Evolutionary conservation across 805 yeast genomes (phyloP).

Genomic region (Wickerhamomyces xylosicus): DNA sequence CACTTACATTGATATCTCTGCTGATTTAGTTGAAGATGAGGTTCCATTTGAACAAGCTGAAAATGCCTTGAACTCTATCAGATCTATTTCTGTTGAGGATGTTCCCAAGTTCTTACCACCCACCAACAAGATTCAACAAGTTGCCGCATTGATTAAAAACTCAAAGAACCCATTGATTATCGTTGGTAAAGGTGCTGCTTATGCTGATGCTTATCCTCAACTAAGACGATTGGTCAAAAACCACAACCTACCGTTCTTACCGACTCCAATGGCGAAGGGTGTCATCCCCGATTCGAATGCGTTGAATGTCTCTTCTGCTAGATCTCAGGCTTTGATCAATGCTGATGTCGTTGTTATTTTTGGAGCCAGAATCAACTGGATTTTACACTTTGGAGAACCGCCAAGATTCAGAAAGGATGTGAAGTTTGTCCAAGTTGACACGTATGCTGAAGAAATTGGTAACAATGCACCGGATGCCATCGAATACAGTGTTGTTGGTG

Average conservation of each 20-base stretch:
- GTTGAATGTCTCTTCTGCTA: constrained; percentile 49
- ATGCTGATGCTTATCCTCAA: constrained; percentile 28
- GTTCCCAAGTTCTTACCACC: constrained; percentile 28
- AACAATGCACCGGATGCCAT: constrained; percentile 26
- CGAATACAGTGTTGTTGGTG: constrained; percentile 43
- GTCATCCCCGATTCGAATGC: constrained; percentile 39
- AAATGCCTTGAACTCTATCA: constrained; percentile 1
- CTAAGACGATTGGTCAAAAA: constrained; percentile 30
- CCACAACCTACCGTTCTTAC: constrained; percentile 45
- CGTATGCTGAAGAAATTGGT: constrained; percentile 42
- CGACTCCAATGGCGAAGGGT: constrained; percentile 79
- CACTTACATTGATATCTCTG: constrained; percentile 57
- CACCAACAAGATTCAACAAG: constrained; percentile 22
- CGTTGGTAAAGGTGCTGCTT: constrained; percentile 59
- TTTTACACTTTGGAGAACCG: constrained; percentile 52
- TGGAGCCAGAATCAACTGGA: constrained; percentile 70
- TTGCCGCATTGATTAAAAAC: constrained; percentile 22
- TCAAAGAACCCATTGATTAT: constrained; percentile 43
- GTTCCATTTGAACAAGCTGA: background rate
- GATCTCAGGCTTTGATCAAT: constrained; percentile 44
- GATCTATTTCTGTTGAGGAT: constrained; percentile 1
- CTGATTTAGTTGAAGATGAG: constrained; percentile 34
- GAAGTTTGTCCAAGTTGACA: constrained; percentile 48
- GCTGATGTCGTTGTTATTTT: constrained; percentile 52
- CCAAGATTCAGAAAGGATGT: constrained; percentile 40